Evolutionary conservation across 2,329 filamentous ascomycete genomes (phyloP).

Genomic region (Xylaria sp.): DNA sequence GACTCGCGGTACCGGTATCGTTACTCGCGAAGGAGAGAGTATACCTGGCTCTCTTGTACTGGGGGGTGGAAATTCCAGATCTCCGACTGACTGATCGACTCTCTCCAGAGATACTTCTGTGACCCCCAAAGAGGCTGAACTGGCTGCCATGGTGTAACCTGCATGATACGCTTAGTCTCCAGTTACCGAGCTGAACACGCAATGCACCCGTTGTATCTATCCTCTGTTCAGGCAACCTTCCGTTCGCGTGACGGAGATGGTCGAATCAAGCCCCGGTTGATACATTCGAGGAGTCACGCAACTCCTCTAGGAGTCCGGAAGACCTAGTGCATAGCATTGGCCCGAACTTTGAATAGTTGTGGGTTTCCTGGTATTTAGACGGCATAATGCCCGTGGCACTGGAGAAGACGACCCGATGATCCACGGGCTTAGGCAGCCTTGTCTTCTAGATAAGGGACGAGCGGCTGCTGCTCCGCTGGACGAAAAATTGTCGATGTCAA

Average conservation of each 20-base stretch:
- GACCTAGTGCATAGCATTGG: conserved; percentile 20
- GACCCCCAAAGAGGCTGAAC: conserved; percentile 35
- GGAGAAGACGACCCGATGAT: conserved; percentile 9
- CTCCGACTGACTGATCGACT: conserved; percentile 4
- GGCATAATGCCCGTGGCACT: conserved; percentile 12
- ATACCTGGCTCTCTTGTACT: conserved; percentile 14
- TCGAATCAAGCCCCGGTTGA: conserved; percentile 22
- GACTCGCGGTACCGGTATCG: neutral
- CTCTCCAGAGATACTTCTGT: conserved; percentile 17
- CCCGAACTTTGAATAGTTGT: conserved; percentile 26
- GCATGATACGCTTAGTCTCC: conserved; percentile 26
- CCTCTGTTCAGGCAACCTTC: conserved; percentile 23
- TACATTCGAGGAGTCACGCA: conserved; percentile 29
- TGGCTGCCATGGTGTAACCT: conserved; percentile 28
- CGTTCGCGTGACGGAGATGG: conserved; percentile 31
- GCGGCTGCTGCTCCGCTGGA: conserved; percentile 2
- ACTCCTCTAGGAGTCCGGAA: conserved; percentile 17
- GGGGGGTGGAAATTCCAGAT: neutral
- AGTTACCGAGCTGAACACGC: conserved; percentile 26
- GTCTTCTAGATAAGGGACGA: conserved; percentile 11
- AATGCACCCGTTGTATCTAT: conserved; percentile 28
- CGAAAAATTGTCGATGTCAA: neutral
- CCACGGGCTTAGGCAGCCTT: conserved; percentile 4
- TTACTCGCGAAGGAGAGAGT: conserved; percentile 1
- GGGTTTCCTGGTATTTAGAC: conserved; percentile 15